Evolutionary conservation across 1,284 basidiomycete genomes (phyloP).

Genomic region (Exobasidium rhododendri): DNA sequence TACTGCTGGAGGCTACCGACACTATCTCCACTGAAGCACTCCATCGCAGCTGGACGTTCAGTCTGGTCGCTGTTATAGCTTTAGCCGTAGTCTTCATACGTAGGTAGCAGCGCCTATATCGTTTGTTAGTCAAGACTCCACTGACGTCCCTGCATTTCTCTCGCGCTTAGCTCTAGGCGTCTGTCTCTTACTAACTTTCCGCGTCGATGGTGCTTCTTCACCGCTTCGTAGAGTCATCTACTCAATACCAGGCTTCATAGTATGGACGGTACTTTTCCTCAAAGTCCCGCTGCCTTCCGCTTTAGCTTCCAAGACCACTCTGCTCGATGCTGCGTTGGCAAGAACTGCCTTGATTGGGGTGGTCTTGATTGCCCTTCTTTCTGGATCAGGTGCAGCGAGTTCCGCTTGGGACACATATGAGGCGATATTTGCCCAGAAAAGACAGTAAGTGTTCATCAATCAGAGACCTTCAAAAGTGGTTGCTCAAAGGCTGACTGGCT

Average conservation of each 20-base stretch:
- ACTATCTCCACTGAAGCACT: constrained; percentile 14
- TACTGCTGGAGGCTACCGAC: constrained; percentile 40
- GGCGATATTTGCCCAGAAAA: constrained; percentile 34
- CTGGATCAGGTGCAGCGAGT: constrained; percentile 56
- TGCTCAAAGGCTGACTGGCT: background rate
- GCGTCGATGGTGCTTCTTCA: constrained; percentile 19
- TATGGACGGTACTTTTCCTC: constrained; percentile 44
- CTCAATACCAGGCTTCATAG: constrained; percentile 31
- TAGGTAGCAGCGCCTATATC: constrained; percentile 13
- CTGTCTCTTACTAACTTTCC: constrained; percentile 39
- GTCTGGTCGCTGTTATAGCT: constrained; percentile 18
- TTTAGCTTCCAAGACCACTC: constrained; percentile 17
- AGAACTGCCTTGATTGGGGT: constrained; percentile 57
- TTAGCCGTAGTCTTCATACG: constrained; percentile 29
- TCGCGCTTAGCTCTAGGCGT: constrained; percentile 28
- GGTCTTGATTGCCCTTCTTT: constrained; percentile 56
- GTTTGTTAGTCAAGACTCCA: constrained; percentile 3
- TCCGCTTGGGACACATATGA: constrained; percentile 57
- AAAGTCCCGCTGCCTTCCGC: constrained; percentile 46
- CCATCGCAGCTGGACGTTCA: constrained; percentile 24
- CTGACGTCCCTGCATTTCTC: background rate
- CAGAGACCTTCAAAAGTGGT: background rate
- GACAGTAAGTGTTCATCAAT: background rate
- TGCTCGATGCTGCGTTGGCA: constrained; percentile 33
- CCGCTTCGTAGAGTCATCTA: constrained; percentile 22